Percentiles rank a stretch among this genome's conserved stretches.
These are phyloP conservation scores for Tolypocladium guangdongense DNA, from an alignment of 2,329 filamentous ascomycete genomes.

Conservation along the genomic window DNA sequence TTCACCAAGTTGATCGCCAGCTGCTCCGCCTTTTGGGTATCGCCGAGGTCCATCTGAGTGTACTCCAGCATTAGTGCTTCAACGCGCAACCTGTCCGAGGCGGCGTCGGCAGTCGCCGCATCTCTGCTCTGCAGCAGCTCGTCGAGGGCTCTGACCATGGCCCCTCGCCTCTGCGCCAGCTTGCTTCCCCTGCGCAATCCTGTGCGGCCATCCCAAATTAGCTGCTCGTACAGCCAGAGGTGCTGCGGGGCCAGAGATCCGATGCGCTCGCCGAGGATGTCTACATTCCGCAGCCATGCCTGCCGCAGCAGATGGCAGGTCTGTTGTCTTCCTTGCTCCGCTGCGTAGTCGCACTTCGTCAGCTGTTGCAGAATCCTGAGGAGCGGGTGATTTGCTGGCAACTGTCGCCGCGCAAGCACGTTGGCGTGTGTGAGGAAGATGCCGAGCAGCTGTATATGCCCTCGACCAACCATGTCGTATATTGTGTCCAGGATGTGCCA, in stretches of 20 bases:
- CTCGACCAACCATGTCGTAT: constrained; percentile 25
- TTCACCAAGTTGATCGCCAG: constrained; percentile 18
- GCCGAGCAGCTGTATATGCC: constrained; percentile 21
- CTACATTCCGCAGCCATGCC: constrained; percentile 26
- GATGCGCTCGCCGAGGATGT: constrained; percentile 20
- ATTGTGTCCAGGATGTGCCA: constrained; percentile 28
- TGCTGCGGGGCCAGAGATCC: constrained; percentile 16
- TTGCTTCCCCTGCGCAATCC: constrained; percentile 20
- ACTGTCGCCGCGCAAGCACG: constrained; percentile 14
- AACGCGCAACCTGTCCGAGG: constrained; percentile 17
- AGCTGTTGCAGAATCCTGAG: constrained; percentile 21
- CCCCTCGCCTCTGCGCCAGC: constrained; percentile 13
- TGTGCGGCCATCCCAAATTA: constrained; percentile 27
- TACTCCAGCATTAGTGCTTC: constrained; percentile 24
- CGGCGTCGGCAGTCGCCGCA: constrained; percentile 3
- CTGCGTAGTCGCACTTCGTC: constrained; percentile 18
- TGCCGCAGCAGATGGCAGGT: constrained; percentile 22
- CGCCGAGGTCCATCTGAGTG: constrained; percentile 26
- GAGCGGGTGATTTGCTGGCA: constrained; percentile 22
- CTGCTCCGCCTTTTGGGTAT: constrained; percentile 18
- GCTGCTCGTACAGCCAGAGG: constrained; percentile 27
- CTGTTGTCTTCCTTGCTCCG: constrained; percentile 17
- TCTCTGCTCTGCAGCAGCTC: constrained; percentile 10
- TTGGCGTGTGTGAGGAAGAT: constrained; percentile 23
- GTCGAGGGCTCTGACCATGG: constrained; percentile 20